Evolutionary conservation across 257 asterid genomes (phyloP), one percentile per base, ranked within the genome.

Genomic region (Nicotiana benthamiana): DNA sequence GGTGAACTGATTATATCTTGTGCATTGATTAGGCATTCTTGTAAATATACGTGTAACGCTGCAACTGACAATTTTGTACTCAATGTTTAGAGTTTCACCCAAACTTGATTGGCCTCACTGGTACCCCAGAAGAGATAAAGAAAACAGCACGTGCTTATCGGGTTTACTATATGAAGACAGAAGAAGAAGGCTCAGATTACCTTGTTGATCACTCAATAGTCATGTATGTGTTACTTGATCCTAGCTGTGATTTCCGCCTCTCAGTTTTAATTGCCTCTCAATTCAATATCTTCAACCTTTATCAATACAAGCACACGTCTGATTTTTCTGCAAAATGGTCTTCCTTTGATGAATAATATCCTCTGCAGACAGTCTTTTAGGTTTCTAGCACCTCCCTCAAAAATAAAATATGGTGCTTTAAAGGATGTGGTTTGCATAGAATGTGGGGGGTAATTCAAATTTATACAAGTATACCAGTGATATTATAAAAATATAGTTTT

Each of bases 201-300:
- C 95, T 95, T 51, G 98, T 95, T 7, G 99, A 95, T 87, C 99
- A 95, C 88, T 95, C 99, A 11, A 93, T 95, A 81, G 94, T 91
- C 90, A 95, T 93, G 98, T 95, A 89, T 10, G 98, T 85, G 26
- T 82, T 32, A 68, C 83, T 82, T 75, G 30, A 22, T 72, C 78
- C 78, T 48, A 46, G 36, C 61, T 46, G 48, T 46, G 60, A 72
- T 72, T 9, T 28, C 40, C 63, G 22, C 22, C 4, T 40, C 20
- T 13, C 77, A 6, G 77, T 72, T 72, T 7, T 43, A 4, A 22
- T 22, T 43, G 77, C 59, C 34, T 72, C 3, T 3, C 32, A 22
- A 46, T 16, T 72, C 59, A 22, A 46, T 46, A 2, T 46, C 22
- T 70, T 13, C 15, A 43, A 46, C 36, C 12, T 43, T 56, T 46